Evolutionary conservation across 2,329 filamentous ascomycete genomes (phyloP), one percentile per base, ranked within the genome.

Genomic region (Trichocomaceae sp.): DNA sequence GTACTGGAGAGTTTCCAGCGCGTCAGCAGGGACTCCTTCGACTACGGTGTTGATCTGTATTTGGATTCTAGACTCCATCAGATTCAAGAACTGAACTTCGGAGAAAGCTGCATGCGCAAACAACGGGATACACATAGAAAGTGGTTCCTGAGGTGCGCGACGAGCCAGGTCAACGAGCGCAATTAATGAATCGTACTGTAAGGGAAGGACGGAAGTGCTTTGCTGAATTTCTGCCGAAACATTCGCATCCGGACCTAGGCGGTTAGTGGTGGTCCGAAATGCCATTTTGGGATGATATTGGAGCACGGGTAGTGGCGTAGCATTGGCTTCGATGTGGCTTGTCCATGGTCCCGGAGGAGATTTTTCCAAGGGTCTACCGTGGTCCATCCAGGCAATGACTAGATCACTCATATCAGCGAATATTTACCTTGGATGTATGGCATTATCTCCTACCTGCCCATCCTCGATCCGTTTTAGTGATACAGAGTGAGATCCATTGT

Each of bases 331-430:
- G 31, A 37, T 41, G 13, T 50, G 33, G n/a, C 31, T 37, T 12
- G 26, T 50, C 47, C 47, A 50, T 37, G 31, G 47, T n/a, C 26
- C 26, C 3, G 47, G 31, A 50, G 33, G 47, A 42, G 26, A 37
- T 37, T 50, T 5, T 35, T 35, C 47, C 13, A 50, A 37, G 26
- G 47, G 47, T 39, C 47, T 20, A 22, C 47, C 47, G 23, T 50
- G 47, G n/a, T 50, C 47, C 23, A 50, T 31, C 47, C 47, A 50
- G 26, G 26, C 26, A 50, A 50, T 48, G 17, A 26, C 46, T 48
- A n/a, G 37, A 41, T 41, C 37, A 41, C 37, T 41, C 17, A 41
- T 41, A 41, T 41, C 37, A 41, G 37, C 37, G 17, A 41, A 41
- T 41, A 41, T 41, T 41, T 41, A 41, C 37, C 37, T 41, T 41